Percentiles rank a stretch among this genome's conserved stretches.
Evolutionary conservation across 2,329 filamentous ascomycete genomes (phyloP).

Genomic region (Fusarium sulawesiense): DNA sequence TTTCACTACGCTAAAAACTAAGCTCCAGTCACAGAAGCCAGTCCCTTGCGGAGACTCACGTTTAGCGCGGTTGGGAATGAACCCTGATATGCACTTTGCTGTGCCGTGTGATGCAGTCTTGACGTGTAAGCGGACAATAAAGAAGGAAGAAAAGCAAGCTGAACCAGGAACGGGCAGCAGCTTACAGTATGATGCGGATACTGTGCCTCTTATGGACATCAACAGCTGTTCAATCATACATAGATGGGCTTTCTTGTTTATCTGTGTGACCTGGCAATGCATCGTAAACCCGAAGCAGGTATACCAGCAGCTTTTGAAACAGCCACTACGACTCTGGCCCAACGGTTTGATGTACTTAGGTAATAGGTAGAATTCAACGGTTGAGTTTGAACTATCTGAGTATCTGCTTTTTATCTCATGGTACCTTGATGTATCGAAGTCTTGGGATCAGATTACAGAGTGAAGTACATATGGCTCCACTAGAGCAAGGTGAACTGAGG

Average conservation of each 20-base stretch:
- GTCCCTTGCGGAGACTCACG: conserved; percentile 29
- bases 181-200: neutral
- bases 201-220: neutral
- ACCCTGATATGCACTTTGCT: conserved; percentile 14
- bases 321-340: neutral
- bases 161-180: conserved; percentile 9
- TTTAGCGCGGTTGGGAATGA: conserved; percentile 26
- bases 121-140: conserved; percentile 23
- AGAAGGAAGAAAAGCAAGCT: neutral
- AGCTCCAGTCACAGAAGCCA: conserved; percentile 27
- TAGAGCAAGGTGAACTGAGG: neutral
- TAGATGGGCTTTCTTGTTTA: neutral
- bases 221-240: neutral
- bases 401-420: neutral
- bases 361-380: neutral
- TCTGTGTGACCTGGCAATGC: conserved; percentile 41
- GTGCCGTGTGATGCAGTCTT: conserved; percentile 29
- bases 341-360: neutral
- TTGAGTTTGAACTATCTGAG: neutral
- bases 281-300: conserved; percentile 22
- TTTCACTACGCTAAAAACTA: conserved; percentile 27
- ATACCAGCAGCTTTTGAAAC: conserved; percentile 14
- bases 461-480: conserved; percentile 5
- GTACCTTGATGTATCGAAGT: neutral
- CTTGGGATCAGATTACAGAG: conserved; percentile 13